Evolutionary conservation across 73 alveolate genomes (phyloP).

Genomic region (Paramecium bursaria): DNA sequence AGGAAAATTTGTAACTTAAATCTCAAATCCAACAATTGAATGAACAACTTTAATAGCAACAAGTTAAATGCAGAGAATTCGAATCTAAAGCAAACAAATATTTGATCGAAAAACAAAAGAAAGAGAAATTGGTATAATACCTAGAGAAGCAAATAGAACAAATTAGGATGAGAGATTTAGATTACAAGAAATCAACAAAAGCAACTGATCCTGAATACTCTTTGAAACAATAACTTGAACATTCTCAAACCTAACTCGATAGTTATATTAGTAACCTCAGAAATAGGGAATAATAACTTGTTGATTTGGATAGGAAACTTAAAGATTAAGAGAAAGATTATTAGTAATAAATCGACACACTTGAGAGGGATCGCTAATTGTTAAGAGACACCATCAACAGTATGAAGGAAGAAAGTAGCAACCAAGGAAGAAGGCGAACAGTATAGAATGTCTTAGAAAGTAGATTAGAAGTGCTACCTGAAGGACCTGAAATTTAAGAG

Average conservation of each 20-base stretch:
- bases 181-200: conserved; percentile 27
- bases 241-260: conserved; percentile 15
- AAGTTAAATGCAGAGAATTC: conserved; percentile 56
- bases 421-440: conserved; percentile 62
- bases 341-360: neutral
- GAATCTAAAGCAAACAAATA: conserved; percentile 51
- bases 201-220: conserved; percentile 39
- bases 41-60: neutral
- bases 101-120: conserved; percentile 40
- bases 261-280: conserved; percentile 28
- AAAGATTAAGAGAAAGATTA: conserved; percentile 47
- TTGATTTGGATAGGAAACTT: conserved; percentile 32
- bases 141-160: conserved; percentile 4
- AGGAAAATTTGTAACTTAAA: neutral
- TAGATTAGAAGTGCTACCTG: conserved; percentile 44
- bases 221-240: conserved; percentile 24
- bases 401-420: conserved; percentile 10
- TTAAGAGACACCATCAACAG: neutral
- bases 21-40: neutral
- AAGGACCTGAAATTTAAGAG: conserved; percentile 40
- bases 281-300: conserved; percentile 10
- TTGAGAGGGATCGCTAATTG: conserved; percentile 49
- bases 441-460: conserved; percentile 34
- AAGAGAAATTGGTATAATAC: conserved; percentile 39
- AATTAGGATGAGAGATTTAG: conserved; percentile 44